Base-by-base conservation (phyloP, 192 early-diverging fungal species). In the Chytriomyces sp. region DNA sequence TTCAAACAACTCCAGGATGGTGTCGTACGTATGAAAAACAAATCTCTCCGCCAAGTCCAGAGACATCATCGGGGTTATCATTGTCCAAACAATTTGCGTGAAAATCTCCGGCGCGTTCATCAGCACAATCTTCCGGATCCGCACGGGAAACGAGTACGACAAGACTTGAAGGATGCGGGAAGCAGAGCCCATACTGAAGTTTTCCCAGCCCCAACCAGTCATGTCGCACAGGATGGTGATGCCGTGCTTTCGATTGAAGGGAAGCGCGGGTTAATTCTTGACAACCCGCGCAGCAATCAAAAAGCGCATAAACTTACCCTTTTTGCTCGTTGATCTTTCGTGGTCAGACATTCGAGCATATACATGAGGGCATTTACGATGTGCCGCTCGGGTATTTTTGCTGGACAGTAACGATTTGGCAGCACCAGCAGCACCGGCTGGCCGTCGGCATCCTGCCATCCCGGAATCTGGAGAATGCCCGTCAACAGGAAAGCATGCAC, bases 171-270 rank as follows among this genome's bases (percentile, higher is more conserved):
- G 53, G 53, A 57, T 13, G 53, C 16, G 13, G 16, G 13, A n/a
- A 13, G 20, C 20, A 5, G 20, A 57, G 5, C 53, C 20, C 13
- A n/a, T 13, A 5, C 53, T 57, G 53, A 57, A 57, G 20, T 57
- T 57, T 57, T 57, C 53, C 53, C 53, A 57, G 53, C 53, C 53
- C 53, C 53, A 57, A n/a, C 20, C 53, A n/a, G 16, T 13, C 53
- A 57, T 57, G 3, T 57, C 53, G 53, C 13, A 13, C 1, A 57
- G 13, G 53, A 57, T n/a, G 53, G 53, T 35, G 35, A 35, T 35
- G 35, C 35, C 35, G 35, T 35, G 35, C 35, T 35, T 35, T 35
- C 35, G 35, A 35, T 1, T 35, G 35, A 35, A 35, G 35, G 35
- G 35, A 35, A 35, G 35, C 28, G 28, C 35, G 35, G 35, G 35